Conservation (phyloP, 208 protist species). For the Acanthamoeba sp. region DNA sequence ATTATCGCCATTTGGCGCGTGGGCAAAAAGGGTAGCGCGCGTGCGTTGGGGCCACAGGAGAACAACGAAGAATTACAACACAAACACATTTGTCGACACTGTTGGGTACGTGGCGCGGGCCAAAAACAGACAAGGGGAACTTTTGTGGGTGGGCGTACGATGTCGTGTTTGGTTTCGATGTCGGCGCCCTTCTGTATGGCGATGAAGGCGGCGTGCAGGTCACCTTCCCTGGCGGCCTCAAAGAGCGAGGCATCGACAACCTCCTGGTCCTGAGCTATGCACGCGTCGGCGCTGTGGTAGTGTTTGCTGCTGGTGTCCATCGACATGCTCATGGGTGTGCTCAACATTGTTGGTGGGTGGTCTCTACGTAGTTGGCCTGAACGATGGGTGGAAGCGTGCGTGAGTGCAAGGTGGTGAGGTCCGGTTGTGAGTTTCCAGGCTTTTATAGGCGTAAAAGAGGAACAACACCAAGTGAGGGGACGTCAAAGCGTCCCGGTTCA, state of each 20-base stretch:
- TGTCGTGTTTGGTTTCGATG: neutral
- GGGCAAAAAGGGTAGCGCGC: too few relatives aligned
- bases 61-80: too few relatives aligned
- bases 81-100: too few relatives aligned
- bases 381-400: neutral
- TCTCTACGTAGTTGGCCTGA: neutral
- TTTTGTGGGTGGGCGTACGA: neutral
- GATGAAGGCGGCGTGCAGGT: slow-evolving; percentile 25
- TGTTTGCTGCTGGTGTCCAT: neutral
- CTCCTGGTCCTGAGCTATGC: neutral
- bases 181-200: slow-evolving; percentile 19
- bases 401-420: too few relatives aligned
- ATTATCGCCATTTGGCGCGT: too few relatives aligned
- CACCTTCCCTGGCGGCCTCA: neutral
- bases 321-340: neutral
- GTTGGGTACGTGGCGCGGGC: neutral
- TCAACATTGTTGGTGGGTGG: neutral
- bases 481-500: neutral
- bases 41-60: too few relatives aligned
- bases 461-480: neutral
- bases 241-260: neutral
- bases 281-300: neutral
- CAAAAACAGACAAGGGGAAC: neutral
- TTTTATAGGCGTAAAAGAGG: neutral
- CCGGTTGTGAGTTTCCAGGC: neutral